These are phyloP conservation scores for Ceratocystis cacaofunesta DNA, from an alignment of 2,329 filamentous ascomycete genomes.

Conservation along the genomic window DNA sequence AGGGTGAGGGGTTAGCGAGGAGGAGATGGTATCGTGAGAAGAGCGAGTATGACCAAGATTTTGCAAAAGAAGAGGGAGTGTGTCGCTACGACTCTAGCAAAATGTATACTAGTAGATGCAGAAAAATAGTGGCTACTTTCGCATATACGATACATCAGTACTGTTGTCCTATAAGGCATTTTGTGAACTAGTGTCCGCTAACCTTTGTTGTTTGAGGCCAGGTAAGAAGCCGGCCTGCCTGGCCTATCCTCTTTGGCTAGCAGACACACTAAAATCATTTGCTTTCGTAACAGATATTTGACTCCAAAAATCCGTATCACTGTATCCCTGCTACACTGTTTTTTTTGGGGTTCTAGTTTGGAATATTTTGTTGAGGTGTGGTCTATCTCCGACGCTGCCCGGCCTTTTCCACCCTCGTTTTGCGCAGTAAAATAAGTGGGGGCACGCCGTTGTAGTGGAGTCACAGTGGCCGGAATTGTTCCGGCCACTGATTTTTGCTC, in stretches of 20 bases:
- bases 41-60: neutral
- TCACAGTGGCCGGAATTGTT: conserved; percentile 13
- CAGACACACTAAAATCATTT: neutral
- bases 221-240: neutral
- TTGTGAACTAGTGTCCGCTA: neutral
- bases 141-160: neutral
- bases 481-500: conserved; percentile 5
- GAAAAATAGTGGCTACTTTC: neutral
- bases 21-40: neutral
- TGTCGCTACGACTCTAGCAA: too few species aligned
- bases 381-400: conserved; percentile 2
- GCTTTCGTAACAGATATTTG: neutral
- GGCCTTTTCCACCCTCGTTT: neutral
- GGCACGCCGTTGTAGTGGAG: conserved; percentile 2
- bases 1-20: neutral
- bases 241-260: neutral
- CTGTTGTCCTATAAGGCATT: neutral
- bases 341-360: neutral
- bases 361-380: neutral
- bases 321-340: neutral
- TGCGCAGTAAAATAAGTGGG: neutral
- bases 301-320: neutral
- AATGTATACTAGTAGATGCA: neutral
- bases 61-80: neutral
- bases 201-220: neutral